phyloP scores from a whole-genome alignment of 1,284 basidiomycete genomes.

The Polyporus tsugae region DNA sequence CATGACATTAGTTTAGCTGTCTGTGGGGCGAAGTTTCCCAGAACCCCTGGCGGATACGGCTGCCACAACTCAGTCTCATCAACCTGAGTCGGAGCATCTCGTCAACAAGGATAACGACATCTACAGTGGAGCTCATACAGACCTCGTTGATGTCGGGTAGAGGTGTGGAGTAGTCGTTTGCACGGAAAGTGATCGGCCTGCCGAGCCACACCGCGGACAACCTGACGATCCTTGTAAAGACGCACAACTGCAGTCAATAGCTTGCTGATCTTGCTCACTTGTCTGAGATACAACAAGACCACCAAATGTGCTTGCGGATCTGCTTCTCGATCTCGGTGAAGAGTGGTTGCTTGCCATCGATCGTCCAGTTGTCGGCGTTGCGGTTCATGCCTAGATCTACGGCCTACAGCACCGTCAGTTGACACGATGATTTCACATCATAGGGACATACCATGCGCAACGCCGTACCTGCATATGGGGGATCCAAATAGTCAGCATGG shows the following conservation, averaged over 20 bases:
- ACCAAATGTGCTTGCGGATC: slow-evolving; percentile 84
- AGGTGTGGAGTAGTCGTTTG: slow-evolving; percentile 35
- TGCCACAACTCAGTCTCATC: slow-evolving; percentile 70
- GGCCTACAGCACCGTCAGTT: slow-evolving; percentile 58
- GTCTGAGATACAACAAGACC: slow-evolving; percentile 79
- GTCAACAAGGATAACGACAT: neutral
- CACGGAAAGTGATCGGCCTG: slow-evolving; percentile 38
- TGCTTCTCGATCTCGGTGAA: slow-evolving; percentile 82
- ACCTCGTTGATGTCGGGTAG: slow-evolving; percentile 27
- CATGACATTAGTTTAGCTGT: slow-evolving; percentile 59
- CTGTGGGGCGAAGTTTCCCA: slow-evolving; percentile 54
- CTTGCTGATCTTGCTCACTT: slow-evolving; percentile 53
- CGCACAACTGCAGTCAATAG: neutral
- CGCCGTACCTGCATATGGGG: slow-evolving; percentile 64
- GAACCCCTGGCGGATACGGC: slow-evolving; percentile 50
- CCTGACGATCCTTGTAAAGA: slow-evolving; percentile 25
- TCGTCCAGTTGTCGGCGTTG: slow-evolving; percentile 80
- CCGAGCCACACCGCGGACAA: slow-evolving; percentile 43
- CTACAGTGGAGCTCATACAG: neutral
- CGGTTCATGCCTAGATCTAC: slow-evolving; percentile 86
- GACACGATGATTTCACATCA: too few species aligned
- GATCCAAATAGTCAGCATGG: neutral
- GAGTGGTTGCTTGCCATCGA: slow-evolving; percentile 64
- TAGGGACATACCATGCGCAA: slow-evolving; percentile 68
- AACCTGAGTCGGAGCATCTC: slow-evolving; percentile 50